Evolutionary conservation across 495 filamentous ascomycete species (phyloP).

Genomic region (Saxophila tyrrhenica): DNA sequence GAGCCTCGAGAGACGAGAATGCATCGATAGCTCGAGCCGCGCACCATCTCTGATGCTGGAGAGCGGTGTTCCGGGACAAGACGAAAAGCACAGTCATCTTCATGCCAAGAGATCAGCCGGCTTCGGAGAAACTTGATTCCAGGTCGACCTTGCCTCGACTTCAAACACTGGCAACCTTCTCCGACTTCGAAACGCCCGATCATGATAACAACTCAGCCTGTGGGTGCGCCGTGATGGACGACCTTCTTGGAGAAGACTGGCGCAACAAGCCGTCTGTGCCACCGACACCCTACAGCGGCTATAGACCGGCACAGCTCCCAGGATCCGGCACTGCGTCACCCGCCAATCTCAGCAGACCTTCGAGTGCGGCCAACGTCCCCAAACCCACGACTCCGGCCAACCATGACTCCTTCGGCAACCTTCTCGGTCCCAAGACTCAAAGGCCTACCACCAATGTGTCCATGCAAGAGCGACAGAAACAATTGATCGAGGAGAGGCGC

Average conservation of each 20-base stretch:
- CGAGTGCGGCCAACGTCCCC: conserved; percentile 37
- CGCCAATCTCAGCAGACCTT: conserved; percentile 29
- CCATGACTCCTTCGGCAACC: conserved; percentile 78
- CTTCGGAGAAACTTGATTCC: too few relatives aligned
- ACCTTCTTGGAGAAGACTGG: conserved; percentile 17
- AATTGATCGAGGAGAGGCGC: conserved; percentile 62
- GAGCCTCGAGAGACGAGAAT: too few relatives aligned
- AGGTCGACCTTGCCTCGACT: too few relatives aligned
- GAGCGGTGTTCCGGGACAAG: too few relatives aligned
- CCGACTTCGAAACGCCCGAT: too few relatives aligned
- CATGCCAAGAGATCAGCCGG: too few relatives aligned
- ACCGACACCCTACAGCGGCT: not conserved
- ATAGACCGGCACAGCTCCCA: too few relatives aligned
- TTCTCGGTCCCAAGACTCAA: conserved; percentile 65
- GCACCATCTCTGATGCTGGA: too few relatives aligned
- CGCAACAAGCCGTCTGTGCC: conserved; percentile 10
- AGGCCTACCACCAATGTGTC: conserved; percentile 49
- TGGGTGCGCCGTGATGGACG: conserved; percentile 13
- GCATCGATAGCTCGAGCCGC: too few relatives aligned
- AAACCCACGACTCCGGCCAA: conserved; percentile 47
- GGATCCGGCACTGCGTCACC: conserved; percentile 51
- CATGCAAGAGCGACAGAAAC: conserved; percentile 74
- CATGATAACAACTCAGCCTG: too few relatives aligned
- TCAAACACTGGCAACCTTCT: too few relatives aligned
- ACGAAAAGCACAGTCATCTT: too few relatives aligned